Evolutionary conservation across 2,329 filamentous ascomycete genomes (phyloP).

Genomic region (Calonectria pseudoreteaudii): DNA sequence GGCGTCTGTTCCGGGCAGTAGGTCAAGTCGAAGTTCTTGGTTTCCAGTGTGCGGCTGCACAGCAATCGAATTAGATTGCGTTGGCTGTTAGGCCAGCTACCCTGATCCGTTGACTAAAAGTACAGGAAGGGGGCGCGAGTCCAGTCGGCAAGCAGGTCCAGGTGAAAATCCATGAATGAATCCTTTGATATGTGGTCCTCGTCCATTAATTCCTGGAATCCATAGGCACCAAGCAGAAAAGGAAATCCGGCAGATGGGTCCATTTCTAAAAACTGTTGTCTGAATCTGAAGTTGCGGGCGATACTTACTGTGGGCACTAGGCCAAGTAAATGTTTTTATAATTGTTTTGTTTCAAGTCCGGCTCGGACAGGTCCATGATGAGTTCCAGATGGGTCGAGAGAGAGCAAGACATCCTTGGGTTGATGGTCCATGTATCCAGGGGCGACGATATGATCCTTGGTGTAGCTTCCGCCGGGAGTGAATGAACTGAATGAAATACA

Average conservation of each 20-base stretch:
- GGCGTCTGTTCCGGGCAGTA: slow-evolving; percentile 15
- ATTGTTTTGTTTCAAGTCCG: slow-evolving; percentile 47
- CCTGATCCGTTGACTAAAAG: slow-evolving; percentile 23
- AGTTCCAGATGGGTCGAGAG: slow-evolving; percentile 24
- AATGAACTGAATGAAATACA: slow-evolving; percentile 46
- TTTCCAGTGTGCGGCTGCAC: slow-evolving; percentile 47
- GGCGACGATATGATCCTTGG: slow-evolving; percentile 20
- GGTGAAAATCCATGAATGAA: slow-evolving; percentile 7
- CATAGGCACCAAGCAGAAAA: slow-evolving; percentile 27
- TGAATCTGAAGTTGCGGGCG: slow-evolving; percentile 45
- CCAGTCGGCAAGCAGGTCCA: slow-evolving; percentile 18
- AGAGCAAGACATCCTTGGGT: slow-evolving; percentile 22
- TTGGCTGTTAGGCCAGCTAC: slow-evolving; percentile 34
- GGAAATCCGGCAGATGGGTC: slow-evolving; percentile 39
- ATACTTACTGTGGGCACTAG: slow-evolving; percentile 52
- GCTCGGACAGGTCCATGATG: slow-evolving; percentile 45
- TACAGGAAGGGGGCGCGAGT: slow-evolving; percentile 22
- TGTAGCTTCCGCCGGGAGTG: slow-evolving; percentile 34
- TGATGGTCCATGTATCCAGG: slow-evolving; percentile 31
- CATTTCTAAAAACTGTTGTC: slow-evolving; percentile 33
- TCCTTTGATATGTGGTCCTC: slow-evolving; percentile 30
- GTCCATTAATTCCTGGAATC: slow-evolving; percentile 36
- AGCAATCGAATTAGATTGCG: slow-evolving; percentile 51
- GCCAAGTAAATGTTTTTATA: slow-evolving; percentile 33
- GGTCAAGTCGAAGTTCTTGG: slow-evolving; percentile 17